A percentile compares a stretch with the other conserved stretches of the same genome.
Conservation (phyloP, 2,329 filamentous ascomycete genomes). For the Aspergillus puulaauensis region DNA sequence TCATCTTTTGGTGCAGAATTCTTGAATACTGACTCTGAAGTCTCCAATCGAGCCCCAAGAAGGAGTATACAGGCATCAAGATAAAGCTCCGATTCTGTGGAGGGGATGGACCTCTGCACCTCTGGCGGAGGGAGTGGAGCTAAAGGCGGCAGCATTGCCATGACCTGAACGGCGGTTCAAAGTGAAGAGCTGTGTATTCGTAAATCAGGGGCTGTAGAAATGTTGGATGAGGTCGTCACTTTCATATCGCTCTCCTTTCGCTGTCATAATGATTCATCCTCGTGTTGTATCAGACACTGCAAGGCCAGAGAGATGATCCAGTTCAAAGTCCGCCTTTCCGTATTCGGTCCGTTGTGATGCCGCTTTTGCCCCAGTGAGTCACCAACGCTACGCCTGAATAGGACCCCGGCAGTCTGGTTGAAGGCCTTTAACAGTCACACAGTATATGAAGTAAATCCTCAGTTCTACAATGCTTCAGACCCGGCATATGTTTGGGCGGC, state of each 20-base stretch:
- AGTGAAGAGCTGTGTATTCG: background rate
- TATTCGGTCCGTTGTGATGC: background rate
- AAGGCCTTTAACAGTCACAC: background rate
- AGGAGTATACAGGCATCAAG: slow-evolving; percentile 75
- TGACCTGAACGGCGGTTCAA: slow-evolving; percentile 26
- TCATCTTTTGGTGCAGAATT: slow-evolving; percentile 54
- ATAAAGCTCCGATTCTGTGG: slow-evolving; percentile 74
- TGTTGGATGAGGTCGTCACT: background rate
- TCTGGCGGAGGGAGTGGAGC: slow-evolving; percentile 71
- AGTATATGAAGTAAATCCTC: background rate
- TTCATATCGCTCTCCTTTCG: background rate
- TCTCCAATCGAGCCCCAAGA: slow-evolving; percentile 62
- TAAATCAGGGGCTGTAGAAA: background rate
- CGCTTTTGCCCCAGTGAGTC: background rate
- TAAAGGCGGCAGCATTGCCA: slow-evolving; percentile 65
- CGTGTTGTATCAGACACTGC: background rate
- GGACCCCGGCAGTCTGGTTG: background rate
- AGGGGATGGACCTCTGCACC: slow-evolving; percentile 65
- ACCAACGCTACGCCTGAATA: background rate
- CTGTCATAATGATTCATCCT: slow-evolving; percentile 6
- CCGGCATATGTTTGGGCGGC: background rate
- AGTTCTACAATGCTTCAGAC: background rate
- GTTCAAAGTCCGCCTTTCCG: background rate
- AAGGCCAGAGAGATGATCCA: background rate
- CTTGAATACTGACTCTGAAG: slow-evolving; percentile 58